Base-by-base conservation (phyloP, 164 flowering plant genomes). In the Annona cherimola region DNA sequence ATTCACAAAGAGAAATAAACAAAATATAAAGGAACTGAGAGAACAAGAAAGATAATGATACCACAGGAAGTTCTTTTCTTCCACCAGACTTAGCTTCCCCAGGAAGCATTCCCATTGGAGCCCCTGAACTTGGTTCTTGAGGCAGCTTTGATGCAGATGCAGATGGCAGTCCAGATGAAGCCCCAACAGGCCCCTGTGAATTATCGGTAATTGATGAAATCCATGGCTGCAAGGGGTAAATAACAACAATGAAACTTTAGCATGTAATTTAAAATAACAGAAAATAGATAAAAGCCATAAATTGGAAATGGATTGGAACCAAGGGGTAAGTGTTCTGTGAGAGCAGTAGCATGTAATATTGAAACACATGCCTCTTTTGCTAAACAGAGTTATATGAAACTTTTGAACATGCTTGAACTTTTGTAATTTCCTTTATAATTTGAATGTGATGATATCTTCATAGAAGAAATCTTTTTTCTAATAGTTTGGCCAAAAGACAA, bases 11-110 rank as follows among this genome's bases (percentile, higher is more conserved):
- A 50, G 11, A 8, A 20, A 12, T 40, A 50, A 54, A n/a, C 35
- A 63, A 55, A 50, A 54, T 2, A 5, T 11, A 16, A 55, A 61
- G 8, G 42, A 57, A 61, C 57, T 39, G 59, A 64, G 20, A 42
- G 67, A 63, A 66, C 5, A 35, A 61, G 64, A 57, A 59, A 40
- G n/a, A 60, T 40, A 12, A 9, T 43, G 67, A 54, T 82, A 92
- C 98, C 89, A 63, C 87, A 3, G 98, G 95, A 66, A 94, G 86
- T 82, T 75, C 96, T 81, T 71, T 81, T 82, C 94, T 84, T 80
- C 87, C 92, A 69, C 69, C 77, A 70, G 79, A 61, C 74, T 85
- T 87, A 67, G 71, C 77, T 70, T 89, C 93, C 3, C 57, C 61
- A 43, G 77, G 61, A 40, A 64, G 42, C 70, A 85, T 75, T 76